These are phyloP conservation scores for Coleophoma eucalyptorum DNA, from an alignment of 2,329 filamentous ascomycete species.

Conservation along the genomic window DNA sequence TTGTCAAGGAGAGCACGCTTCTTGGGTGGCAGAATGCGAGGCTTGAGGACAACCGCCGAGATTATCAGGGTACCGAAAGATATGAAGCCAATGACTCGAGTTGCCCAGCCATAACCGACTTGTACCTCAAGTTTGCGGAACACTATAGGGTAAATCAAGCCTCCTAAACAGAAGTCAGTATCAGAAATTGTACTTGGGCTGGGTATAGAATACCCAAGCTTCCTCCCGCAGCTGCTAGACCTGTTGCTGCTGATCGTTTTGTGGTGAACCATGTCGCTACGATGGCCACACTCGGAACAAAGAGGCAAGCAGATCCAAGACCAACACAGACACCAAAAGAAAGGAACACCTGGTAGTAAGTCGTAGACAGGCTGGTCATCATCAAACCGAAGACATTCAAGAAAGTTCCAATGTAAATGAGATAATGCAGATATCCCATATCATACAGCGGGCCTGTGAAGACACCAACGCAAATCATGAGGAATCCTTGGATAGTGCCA, in stretches of 20 bases:
- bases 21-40: slow-evolving; percentile 34
- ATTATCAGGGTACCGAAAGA: slow-evolving; percentile 42
- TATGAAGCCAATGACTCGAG: slow-evolving; percentile 56
- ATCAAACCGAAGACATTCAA: slow-evolving; percentile 43
- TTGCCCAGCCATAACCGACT: slow-evolving; percentile 62
- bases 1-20: slow-evolving; percentile 47
- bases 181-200: no score
- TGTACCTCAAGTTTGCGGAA: slow-evolving; percentile 52
- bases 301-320: slow-evolving; percentile 48
- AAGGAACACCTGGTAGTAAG: slow-evolving; percentile 51
- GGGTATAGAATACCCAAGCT: no score
- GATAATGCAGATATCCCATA: slow-evolving; percentile 36
- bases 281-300: slow-evolving; percentile 60
- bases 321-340: slow-evolving; percentile 49
- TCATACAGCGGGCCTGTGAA: slow-evolving; percentile 43
- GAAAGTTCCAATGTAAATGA: slow-evolving; percentile 35
- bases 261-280: slow-evolving; percentile 63
- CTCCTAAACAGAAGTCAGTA: slow-evolving; percentile 21
- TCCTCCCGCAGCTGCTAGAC: slow-evolving; percentile 51
- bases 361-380: slow-evolving; percentile 30
- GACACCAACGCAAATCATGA: slow-evolving; percentile 36
- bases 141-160: slow-evolving; percentile 59
- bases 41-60: slow-evolving; percentile 39
- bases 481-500: slow-evolving; percentile 40
- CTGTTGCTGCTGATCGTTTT: slow-evolving; percentile 53